Evolutionary conservation across 2,329 filamentous ascomycete species (phyloP), one percentile per base, ranked within the genome.

Genomic region (Fusarium brevicatenulatum): DNA sequence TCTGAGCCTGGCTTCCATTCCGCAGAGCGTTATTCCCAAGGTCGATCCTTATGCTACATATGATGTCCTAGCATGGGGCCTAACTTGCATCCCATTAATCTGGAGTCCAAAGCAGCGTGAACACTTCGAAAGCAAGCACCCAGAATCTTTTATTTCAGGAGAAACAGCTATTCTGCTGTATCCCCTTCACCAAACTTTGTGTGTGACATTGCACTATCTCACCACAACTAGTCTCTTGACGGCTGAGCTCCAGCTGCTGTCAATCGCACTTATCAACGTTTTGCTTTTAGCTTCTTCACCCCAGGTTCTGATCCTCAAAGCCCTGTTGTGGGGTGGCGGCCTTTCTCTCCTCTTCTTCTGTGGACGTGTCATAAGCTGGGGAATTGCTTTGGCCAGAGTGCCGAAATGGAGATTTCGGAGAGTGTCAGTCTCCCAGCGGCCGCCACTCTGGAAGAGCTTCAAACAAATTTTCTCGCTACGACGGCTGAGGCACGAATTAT

Each of bases 391-490:
- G 68, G 95, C 95, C 56, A 89, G 95, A 64, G 93, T 98, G 23
- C 96, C 96, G 5, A 94, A 91, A 76, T 98, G 95, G 94, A 93
- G 95, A 47, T 95, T 98, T 77, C 89, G 90, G 75, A 89, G 91
- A 62, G 83, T 86, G 23, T 80, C 83, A 3, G 79, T 78, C 36
- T 76, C 63, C 81, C 82, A 74, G 80, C 82, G 63, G 68, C 78
- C 40, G 76, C 80, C 69, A 70, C 80, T 74, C 58, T 85, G 73
- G 78, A 86, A 75, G 81, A 82, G 69, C 59, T 82, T 75, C 80
- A 83, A 63, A 78, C 85, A 73, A 74, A 82, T 71, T 73, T 65
- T 87, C 65, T 81, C 86, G 1, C 86, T 87, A 77, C 83, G 85
- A 47, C 84, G 82, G 39, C 79, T 91, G 59, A 87, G 83, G 25